Base-by-base conservation (phyloP, 768 basidiomycete species). In the Psilocybe sp. region DNA sequence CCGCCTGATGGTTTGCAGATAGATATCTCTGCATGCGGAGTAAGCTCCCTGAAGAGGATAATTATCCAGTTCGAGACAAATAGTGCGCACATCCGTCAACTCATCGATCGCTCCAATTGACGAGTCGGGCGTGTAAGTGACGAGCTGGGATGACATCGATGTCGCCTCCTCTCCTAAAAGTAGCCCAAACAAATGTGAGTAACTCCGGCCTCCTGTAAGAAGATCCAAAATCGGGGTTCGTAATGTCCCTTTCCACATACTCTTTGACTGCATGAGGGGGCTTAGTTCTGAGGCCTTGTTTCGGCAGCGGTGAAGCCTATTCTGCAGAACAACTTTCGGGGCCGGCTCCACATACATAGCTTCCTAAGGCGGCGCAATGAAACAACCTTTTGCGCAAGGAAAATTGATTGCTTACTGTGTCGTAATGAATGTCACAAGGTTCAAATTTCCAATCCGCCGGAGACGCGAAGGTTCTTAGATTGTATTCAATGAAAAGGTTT, bases 261-360 rank as follows among this genome's bases (percentile, higher is more conserved):
- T 76, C 64, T 88, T 88, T 6, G 75, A 57, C n/a, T 75, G 66
- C 5, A 88, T 70, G 12, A 84, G 57, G 4, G 82, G 74, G n/a
- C 58, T 64, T 7, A 89, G 63, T 55, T 92, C 89, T 45, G 70
- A 60, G n/a, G 89, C 61, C 68, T 87, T 90, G 32, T 64, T 69
- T 48, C 80, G 76, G 49, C 78, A 80, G 49, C 74, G 77, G 44
- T 69, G 68, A 19, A 92, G 75, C 54, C 84, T 87, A 63, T 93
- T 93, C 69, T 93, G 91, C 16, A 93, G 70, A 61, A 88, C 81
- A 2, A 89, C 74, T 65, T 89, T 92, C 0, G 91, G 84, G 7
- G 77, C 79, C 16, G 79, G 69, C 33, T 92, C 91, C 11, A 84
- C 64, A 60, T 71, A 84, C 66, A 91, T 78, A 5, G 75, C 79